A percentile compares a stretch with the other conserved stretches of the same genome.
These are phyloP conservation scores for Akanthomyces lecanii DNA, from an alignment of 2,329 filamentous ascomycete species.

Conservation along the genomic window DNA sequence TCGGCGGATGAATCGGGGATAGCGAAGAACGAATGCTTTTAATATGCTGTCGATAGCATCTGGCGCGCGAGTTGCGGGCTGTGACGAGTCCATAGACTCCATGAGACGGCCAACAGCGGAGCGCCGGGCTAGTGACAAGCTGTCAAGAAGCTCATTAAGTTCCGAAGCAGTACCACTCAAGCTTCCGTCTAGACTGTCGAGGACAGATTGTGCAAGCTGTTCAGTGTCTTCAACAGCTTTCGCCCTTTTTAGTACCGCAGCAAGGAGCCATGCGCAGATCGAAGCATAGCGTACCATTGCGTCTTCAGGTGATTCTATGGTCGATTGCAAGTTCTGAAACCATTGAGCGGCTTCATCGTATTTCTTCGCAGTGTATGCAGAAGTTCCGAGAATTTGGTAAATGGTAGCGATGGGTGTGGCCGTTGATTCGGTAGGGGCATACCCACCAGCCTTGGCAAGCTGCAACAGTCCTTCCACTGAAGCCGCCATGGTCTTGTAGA, in stretches of 20 bases:
- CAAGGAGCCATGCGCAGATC: slow-evolving; percentile 50
- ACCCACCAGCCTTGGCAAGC: slow-evolving; percentile 31
- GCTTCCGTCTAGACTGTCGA: slow-evolving; percentile 53
- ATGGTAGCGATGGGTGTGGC: slow-evolving; percentile 44
- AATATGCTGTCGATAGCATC: slow-evolving; percentile 36
- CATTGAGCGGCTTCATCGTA: slow-evolving; percentile 52
- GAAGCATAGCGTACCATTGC: slow-evolving; percentile 49
- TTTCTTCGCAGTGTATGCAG: slow-evolving; percentile 43
- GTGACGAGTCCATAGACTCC: slow-evolving; percentile 23
- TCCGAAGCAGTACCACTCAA: slow-evolving; percentile 56
- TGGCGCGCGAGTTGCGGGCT: slow-evolving; percentile 17
- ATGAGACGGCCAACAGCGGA: slow-evolving; percentile 48
- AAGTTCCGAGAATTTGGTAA: slow-evolving; percentile 49
- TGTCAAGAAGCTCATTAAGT: slow-evolving; percentile 57
- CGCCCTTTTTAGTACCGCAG: slow-evolving; percentile 47
- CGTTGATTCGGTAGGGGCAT: slow-evolving; percentile 33
- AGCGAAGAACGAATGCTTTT: slow-evolving; percentile 53
- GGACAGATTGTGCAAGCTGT: slow-evolving; percentile 42
- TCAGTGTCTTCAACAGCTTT: slow-evolving; percentile 35
- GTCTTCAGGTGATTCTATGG: slow-evolving; percentile 37
- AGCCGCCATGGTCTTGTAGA: slow-evolving; percentile 33
- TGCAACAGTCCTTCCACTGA: slow-evolving; percentile 31
- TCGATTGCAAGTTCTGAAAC: slow-evolving; percentile 43
- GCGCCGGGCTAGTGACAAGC: slow-evolving; percentile 52
- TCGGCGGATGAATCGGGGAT: slow-evolving; percentile 56